Evolutionary conservation across 257 asterid species (phyloP).

Genomic region (Jaltomata sinuosa): DNA sequence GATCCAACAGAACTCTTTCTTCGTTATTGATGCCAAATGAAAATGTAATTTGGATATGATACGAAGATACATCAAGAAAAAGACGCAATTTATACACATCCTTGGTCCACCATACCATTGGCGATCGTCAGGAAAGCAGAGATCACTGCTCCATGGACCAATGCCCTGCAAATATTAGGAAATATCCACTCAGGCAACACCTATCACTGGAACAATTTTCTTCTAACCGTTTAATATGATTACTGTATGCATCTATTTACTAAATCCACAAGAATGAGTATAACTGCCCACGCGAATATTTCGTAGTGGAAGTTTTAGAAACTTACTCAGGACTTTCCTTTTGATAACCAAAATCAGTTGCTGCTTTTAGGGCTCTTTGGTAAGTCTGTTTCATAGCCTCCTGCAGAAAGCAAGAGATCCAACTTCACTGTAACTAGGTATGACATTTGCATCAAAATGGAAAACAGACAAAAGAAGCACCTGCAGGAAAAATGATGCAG

Average conservation of each 20-base stretch:
- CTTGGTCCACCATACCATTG: conserved; percentile 89
- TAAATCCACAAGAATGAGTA: neutral
- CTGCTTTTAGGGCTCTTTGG: conserved; percentile 79
- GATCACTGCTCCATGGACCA: conserved; percentile 88
- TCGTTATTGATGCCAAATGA: neutral
- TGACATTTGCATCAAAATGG: neutral
- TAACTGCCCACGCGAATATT: neutral
- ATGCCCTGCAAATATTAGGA: conserved; percentile 30
- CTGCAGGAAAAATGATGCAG: neutral
- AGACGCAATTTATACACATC: conserved; percentile 44
- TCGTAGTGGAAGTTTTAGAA: neutral
- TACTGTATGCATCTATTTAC: neutral
- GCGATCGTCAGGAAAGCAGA: conserved; percentile 88
- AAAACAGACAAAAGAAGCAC: neutral
- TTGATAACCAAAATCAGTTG: conserved; percentile 80
- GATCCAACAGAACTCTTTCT: neutral
- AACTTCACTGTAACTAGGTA: neutral
- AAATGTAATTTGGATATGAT: neutral
- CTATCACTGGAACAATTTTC: neutral
- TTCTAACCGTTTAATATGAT: neutral
- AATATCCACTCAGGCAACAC: neutral
- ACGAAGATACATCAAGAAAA: neutral
- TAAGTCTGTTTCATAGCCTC: conserved; percentile 95
- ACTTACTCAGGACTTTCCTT: conserved; percentile 98
- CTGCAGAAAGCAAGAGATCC: conserved; percentile 24